A percentile compares a stretch with the other conserved stretches of the same genome.
phyloP scores from a whole-genome alignment of 108 stramenopile species.

The Cyclostephanos tholiformis region DNA sequence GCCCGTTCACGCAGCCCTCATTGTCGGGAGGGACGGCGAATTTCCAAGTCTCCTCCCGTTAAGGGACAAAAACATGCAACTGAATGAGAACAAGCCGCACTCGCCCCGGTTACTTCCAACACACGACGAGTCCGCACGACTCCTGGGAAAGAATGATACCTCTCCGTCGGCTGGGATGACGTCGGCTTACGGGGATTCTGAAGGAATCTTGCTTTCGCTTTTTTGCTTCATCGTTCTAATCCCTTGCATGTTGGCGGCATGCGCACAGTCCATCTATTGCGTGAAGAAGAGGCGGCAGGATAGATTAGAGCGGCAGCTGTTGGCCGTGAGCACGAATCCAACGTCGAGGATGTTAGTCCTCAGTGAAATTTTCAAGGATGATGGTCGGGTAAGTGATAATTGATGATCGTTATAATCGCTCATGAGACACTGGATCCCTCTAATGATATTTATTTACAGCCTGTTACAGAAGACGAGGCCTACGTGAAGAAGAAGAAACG shows the following conservation, averaged over 20 bases:
- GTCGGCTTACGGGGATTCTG: background rate
- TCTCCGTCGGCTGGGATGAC: background rate
- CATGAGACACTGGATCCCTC: background rate
- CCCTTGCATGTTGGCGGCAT: conserved; percentile 28
- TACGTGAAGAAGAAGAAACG: conserved; percentile 11
- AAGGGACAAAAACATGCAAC: too few relatives aligned
- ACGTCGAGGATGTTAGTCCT: conserved; percentile 27
- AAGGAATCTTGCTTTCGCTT: background rate
- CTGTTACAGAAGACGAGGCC: conserved; percentile 19
- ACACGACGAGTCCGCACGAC: background rate
- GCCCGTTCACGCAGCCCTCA: too few relatives aligned
- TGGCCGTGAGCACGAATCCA: conserved; percentile 41
- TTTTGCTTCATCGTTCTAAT: conserved; percentile 15
- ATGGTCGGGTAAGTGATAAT: conserved; percentile 18
- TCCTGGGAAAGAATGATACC: background rate
- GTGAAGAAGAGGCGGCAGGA: conserved; percentile 8
- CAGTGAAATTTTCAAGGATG: conserved; percentile 34
- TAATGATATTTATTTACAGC: background rate
- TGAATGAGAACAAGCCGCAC: background rate
- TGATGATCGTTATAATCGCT: background rate
- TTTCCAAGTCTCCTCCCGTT: too few relatives aligned
- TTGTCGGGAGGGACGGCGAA: too few relatives aligned
- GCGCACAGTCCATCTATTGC: conserved; percentile 16
- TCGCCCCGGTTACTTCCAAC: background rate
- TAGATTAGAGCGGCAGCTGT: conserved; percentile 22